Conservation (phyloP, 306 rosid genomes). For the Pterocarpus santalinus region DNA sequence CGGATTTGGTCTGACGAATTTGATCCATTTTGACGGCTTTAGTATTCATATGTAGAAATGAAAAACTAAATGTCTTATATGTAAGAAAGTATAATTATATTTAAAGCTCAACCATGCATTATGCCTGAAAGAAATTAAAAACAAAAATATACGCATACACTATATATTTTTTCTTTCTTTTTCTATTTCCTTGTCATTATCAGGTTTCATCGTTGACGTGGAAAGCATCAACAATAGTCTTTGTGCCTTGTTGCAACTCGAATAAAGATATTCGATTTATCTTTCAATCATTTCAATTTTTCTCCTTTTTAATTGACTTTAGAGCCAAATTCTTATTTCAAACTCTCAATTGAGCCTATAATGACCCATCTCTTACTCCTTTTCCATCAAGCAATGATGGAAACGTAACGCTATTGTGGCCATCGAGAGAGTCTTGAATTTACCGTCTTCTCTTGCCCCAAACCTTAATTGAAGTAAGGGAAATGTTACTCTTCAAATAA, state of each 20-base stretch:
- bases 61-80: no score
- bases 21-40: no score
- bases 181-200: neutral
- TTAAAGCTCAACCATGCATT: no score
- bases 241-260: constrained; percentile 10
- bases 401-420: neutral
- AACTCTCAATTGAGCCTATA: neutral
- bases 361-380: neutral
- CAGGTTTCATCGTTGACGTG: constrained; percentile 28
- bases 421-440: no score
- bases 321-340: neutral
- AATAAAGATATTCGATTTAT: neutral
- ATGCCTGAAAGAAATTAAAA: no score
- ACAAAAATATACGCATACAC: no score
- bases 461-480: no score
- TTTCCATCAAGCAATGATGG: constrained; percentile 2
- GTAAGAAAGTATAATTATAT: no score
- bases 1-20: no score
- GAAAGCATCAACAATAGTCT: constrained; percentile 6
- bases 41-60: no score
- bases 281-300: neutral
- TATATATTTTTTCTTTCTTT: neutral
- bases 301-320: neutral
- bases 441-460: no score
- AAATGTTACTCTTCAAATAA: no score